phyloP scores from a whole-genome alignment of 441 rosid species.

The Syzygium malaccense region DNA sequence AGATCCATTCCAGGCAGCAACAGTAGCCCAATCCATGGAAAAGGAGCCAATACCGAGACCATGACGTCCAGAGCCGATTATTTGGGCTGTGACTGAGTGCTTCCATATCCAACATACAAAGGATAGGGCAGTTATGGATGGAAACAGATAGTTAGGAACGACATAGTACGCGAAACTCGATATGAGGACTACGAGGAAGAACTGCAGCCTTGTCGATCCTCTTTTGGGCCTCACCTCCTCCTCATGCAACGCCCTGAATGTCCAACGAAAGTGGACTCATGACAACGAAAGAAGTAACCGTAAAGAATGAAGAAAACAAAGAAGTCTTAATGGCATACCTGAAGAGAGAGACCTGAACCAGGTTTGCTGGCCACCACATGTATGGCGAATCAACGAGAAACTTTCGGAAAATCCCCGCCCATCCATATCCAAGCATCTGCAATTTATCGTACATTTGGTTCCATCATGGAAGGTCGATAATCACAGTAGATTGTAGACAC shows the following conservation, averaged over 20 bases:
- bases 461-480: neutral
- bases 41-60: slow-evolving; percentile 43
- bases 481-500: neutral
- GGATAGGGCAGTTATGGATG: slow-evolving; percentile 34
- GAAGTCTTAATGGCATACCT: slow-evolving; percentile 2
- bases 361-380: slow-evolving; percentile 54
- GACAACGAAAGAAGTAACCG: neutral
- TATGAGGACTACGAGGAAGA: slow-evolving; percentile 27
- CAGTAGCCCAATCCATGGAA: slow-evolving; percentile 39
- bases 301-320: neutral
- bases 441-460: neutral
- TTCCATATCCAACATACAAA: slow-evolving; percentile 39
- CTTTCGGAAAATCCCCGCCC: slow-evolving; percentile 43
- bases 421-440: slow-evolving; percentile 44
- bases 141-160: slow-evolving; percentile 34
- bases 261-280: neutral
- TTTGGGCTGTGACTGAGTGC: slow-evolving; percentile 35
- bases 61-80: slow-evolving; percentile 29
- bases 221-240: slow-evolving; percentile 28
- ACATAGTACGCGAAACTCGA: slow-evolving; percentile 36
- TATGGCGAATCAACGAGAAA: slow-evolving; percentile 44
- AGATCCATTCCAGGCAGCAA: slow-evolving; percentile 25
- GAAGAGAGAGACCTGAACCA: slow-evolving; percentile 44
- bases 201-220: slow-evolving; percentile 38
- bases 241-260: slow-evolving; percentile 35